Percentiles rank a stretch among this genome's conserved stretches.
These are phyloP conservation scores for Erythrobasidium hasegawianum DNA, from an alignment of 1,284 basidiomycete genomes.

Conservation along the genomic window DNA sequence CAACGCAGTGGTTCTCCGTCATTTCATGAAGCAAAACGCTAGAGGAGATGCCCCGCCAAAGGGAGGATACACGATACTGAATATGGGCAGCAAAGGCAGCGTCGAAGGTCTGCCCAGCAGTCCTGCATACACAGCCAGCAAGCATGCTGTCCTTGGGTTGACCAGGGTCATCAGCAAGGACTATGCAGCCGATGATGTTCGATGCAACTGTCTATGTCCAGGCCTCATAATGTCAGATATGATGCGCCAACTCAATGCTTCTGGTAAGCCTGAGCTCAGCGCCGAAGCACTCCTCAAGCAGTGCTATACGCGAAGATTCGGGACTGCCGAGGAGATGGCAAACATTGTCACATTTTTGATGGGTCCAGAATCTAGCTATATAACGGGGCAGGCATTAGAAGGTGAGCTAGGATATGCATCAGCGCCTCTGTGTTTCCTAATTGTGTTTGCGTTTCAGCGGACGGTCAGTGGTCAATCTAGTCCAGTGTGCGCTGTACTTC, in stretches of 20 bases:
- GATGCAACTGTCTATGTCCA: conserved; percentile 29
- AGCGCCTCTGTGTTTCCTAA: too few species aligned
- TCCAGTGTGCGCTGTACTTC: too few species aligned
- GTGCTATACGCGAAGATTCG: conserved; percentile 18
- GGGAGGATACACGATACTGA: conserved; percentile 27
- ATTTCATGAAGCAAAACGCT: conserved; percentile 33
- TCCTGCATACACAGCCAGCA: conserved; percentile 28
- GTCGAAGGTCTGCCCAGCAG: conserved; percentile 31
- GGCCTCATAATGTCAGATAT: conserved; percentile 27
- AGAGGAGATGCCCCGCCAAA: conserved; percentile 7
- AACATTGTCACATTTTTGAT: conserved; percentile 32
- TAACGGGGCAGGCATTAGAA: conserved; percentile 29
- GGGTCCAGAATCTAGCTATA: conserved; percentile 18
- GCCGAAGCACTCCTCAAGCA: conserved; percentile 12
- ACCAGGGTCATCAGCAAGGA: conserved; percentile 29
- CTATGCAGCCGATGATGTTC: conserved; percentile 26
- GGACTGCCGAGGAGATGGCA: conserved; percentile 31
- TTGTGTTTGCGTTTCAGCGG: too few species aligned
- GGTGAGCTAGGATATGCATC: too few species aligned
- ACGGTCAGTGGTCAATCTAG: too few species aligned
- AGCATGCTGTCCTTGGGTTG: conserved; percentile 19
- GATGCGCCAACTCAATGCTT: conserved; percentile 26
- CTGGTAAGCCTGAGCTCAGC: conserved; percentile 25
- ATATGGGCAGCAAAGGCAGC: conserved; percentile 31
- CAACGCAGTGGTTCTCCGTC: conserved; percentile 21